Conservation (phyloP, 345 rosid species). For the Sisymbrium irio region DNA sequence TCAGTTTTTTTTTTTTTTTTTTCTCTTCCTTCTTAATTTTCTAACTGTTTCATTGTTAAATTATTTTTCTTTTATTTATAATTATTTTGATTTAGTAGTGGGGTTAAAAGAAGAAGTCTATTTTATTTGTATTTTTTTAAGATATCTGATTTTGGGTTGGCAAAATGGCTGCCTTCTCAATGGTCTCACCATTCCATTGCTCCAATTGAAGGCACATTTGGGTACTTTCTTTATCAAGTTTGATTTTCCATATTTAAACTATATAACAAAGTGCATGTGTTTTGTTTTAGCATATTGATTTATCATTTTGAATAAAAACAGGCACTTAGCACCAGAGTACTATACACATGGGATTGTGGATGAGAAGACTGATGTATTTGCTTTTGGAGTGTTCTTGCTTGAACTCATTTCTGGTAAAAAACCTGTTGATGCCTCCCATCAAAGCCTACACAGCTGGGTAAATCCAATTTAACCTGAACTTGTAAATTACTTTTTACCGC, state of each 20-base stretch:
- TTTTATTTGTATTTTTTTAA: constrained; percentile 19
- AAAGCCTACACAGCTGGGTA: constrained; percentile 94
- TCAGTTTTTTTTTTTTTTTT: not conserved
- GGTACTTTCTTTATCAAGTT: constrained; percentile 43
- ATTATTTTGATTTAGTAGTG: not conserved
- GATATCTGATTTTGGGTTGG: constrained; percentile 97
- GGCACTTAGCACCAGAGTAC: constrained; percentile 97
- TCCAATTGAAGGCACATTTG: constrained; percentile 99
- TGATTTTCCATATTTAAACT: constrained; percentile 13
- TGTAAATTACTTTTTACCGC: not conserved
- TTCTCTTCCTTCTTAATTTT: not conserved
- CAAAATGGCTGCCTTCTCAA: constrained; percentile 98
- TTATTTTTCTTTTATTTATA: not conserved
- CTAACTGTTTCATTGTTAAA: not conserved
- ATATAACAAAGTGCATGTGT: not conserved
- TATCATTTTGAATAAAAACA: constrained; percentile 29
- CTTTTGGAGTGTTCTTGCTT: constrained; percentile 86
- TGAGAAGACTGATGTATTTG: constrained; percentile 97
- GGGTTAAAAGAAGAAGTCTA: not conserved
- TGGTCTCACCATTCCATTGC: constrained; percentile 98
- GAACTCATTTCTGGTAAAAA: constrained; percentile 87
- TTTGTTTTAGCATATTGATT: not conserved
- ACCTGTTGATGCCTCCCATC: constrained; percentile 88
- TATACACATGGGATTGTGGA: constrained; percentile 95
- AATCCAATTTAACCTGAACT: not conserved